Evolutionary conservation across 495 filamentous ascomycete species (phyloP).

Genomic region (Aspergillus panamensis): DNA sequence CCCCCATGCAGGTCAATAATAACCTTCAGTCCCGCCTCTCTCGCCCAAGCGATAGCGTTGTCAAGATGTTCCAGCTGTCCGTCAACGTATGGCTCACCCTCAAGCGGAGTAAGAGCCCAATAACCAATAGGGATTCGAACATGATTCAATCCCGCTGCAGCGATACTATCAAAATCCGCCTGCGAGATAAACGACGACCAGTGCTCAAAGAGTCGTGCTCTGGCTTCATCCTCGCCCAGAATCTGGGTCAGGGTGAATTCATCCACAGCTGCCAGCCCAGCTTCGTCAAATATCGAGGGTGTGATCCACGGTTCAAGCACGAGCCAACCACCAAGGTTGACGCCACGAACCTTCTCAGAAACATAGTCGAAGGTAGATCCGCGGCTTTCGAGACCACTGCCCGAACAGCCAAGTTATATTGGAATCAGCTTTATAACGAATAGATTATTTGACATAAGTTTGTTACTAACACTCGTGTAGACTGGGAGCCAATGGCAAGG

Average conservation of each 20-base stretch:
- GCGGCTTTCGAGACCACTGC: conserved; percentile 35
- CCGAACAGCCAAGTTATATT: conserved; percentile 10
- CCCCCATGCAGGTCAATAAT: conserved; percentile 70
- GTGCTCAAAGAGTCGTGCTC: conserved; percentile 46
- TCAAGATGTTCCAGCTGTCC: conserved; percentile 67
- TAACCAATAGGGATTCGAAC: conserved; percentile 79
- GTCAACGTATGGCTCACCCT: conserved; percentile 67
- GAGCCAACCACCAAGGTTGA: conserved; percentile 59
- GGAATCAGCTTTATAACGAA: not conserved
- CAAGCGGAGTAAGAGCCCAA: conserved; percentile 60
- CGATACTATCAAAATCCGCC: conserved; percentile 65
- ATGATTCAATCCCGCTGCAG: conserved; percentile 63
- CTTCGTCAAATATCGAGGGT: conserved; percentile 56
- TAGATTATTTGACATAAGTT: not conserved
- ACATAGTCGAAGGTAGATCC: conserved; percentile 41
- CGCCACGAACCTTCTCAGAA: conserved; percentile 47
- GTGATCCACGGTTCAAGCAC: conserved; percentile 64
- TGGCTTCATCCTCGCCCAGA: conserved; percentile 51
- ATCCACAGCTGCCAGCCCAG: conserved; percentile 52
- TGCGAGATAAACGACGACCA: conserved; percentile 65
- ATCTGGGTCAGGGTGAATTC: conserved; percentile 56
- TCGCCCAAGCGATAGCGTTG: conserved; percentile 65
- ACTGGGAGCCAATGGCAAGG: conserved; percentile 31
- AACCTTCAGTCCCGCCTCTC: conserved; percentile 58
- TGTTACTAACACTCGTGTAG: conserved; percentile 35